Conservation (phyloP, 208 protist species). For the Acanthamoeba royreba region DNA sequence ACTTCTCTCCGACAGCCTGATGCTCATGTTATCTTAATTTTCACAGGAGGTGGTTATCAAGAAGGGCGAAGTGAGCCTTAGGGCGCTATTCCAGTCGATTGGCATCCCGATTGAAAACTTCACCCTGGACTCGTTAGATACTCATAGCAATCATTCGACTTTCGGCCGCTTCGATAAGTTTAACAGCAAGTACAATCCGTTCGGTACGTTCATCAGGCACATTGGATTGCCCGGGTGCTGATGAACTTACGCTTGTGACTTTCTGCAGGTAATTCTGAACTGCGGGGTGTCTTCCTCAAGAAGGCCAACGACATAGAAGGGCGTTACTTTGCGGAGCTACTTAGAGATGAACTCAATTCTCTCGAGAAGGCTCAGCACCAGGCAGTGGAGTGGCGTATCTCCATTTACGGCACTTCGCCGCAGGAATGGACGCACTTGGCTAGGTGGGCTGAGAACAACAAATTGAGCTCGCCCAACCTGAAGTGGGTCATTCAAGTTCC, state of each 20-base stretch:
- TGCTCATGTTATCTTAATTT: background rate
- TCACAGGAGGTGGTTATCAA: conserved; percentile 90
- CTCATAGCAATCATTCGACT: conserved; percentile 83
- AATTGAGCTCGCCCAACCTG: conserved; percentile 90
- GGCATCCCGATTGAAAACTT: conserved; percentile 82
- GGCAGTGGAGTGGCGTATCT: conserved; percentile 79
- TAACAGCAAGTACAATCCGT: conserved; percentile 97
- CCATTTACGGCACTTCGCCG: conserved; percentile 86
- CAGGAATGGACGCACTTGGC: conserved; percentile 95
- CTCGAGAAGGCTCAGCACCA: background rate
- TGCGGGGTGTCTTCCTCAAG: conserved; percentile 97
- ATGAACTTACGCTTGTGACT: background rate
- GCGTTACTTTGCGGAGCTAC: conserved; percentile 93
- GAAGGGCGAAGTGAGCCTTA: conserved; percentile 74
- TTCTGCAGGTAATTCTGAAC: background rate
- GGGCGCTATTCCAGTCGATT: conserved; percentile 74
- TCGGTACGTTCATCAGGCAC: background rate
- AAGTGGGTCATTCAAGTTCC: conserved; percentile 98
- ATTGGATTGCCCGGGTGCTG: background rate
- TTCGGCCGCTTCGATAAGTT: conserved; percentile 99
- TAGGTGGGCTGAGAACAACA: conserved; percentile 92
- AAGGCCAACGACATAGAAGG: conserved; percentile 97
- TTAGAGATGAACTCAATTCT: background rate
- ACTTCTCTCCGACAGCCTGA: background rate
- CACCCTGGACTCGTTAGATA: conserved; percentile 93